Evolutionary conservation across 2,329 filamentous ascomycete species (phyloP), one percentile per base, ranked within the genome.

Genomic region (Botrytis deweyae): DNA sequence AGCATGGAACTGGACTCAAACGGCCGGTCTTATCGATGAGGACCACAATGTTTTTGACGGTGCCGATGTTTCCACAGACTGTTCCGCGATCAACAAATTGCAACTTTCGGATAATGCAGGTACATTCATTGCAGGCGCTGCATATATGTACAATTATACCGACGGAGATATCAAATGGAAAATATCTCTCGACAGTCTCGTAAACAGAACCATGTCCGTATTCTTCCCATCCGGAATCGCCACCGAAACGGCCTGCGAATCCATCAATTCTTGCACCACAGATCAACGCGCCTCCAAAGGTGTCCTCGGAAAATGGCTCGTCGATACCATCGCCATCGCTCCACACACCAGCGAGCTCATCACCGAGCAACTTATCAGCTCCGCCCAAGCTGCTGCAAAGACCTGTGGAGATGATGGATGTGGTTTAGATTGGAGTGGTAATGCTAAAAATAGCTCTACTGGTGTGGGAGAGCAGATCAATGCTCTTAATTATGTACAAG

Each of bases 231-330:
- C 88, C 22, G 86, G 86, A 61, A 85, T 91, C 76, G 89, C 92
- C 77, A 89, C 84, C 73, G 93, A 95, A 81, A 82, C 88, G 4
- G 85, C 89, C 20, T 95, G 93, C 83, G 92, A 94, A 77, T 83
- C 85, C 4, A 82, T 80, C 3, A 80, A 81, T 36, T 86, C 83
- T 33, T 95, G 93, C 84, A 90, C 90, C 74, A 85, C 88, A 66
- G 93, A 95, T 78, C 92, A 94, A 85, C 82, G 88, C 74, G 88
- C 89, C 2, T 94, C 92, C 87, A 93, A 93, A 82, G 91, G 91
- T 58, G 90, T 91, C 74, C 84, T 93, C 29, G 86, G 89, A 77
- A 87, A 90, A 59, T 92, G 90, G 89, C 84, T 93, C 77, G 85
- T 88, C 6, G 85, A 87, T 36, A 85, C 88, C 1, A 87, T 88